Percentiles rank a stretch among this genome's conserved stretches.
These are phyloP conservation scores for Talaromyces sp. DNA, from an alignment of 2,329 filamentous ascomycete species.

Conservation along the genomic window DNA sequence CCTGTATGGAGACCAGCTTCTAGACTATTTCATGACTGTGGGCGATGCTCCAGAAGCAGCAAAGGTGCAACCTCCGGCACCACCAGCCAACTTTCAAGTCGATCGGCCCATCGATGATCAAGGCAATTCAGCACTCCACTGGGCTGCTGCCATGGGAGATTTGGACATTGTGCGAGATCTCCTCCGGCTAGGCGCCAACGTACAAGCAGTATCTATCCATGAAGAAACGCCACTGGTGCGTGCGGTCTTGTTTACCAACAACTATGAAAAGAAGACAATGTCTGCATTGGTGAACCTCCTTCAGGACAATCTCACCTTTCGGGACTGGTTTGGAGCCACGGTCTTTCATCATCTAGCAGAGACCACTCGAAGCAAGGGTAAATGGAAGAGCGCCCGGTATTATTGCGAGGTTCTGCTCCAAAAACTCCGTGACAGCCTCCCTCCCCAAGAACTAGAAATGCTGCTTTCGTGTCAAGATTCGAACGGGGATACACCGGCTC, in stretches of 20 bases:
- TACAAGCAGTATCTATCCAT: constrained; percentile 63
- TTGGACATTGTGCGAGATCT: constrained; percentile 86
- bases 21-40: constrained; percentile 92
- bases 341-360: constrained; percentile 93
- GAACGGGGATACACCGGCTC: constrained; percentile 86
- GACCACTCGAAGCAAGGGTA: constrained; percentile 79
- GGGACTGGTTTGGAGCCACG: constrained; percentile 77
- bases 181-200: constrained; percentile 71
- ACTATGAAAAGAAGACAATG: constrained; percentile 89
- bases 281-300: constrained; percentile 78
- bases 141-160: constrained; percentile 97
- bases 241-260: constrained; percentile 93
- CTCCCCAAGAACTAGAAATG: constrained; percentile 69
- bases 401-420: constrained; percentile 90
- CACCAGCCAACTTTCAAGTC: constrained; percentile 80
- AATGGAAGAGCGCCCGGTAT: constrained; percentile 84
- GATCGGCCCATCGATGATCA: constrained; percentile 93
- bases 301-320: constrained; percentile 71
- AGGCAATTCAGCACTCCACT: constrained; percentile 88
- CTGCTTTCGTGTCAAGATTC: constrained; percentile 79
- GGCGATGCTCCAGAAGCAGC: constrained; percentile 67
- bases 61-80: constrained; percentile 61
- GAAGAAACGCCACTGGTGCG: constrained; percentile 93
- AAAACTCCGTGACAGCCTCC: constrained; percentile 72
- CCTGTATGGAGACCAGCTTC: constrained; percentile 83